These are phyloP conservation scores for Epipyxis sp. DNA, from an alignment of 108 stramenopile species.

Conservation along the genomic window DNA sequence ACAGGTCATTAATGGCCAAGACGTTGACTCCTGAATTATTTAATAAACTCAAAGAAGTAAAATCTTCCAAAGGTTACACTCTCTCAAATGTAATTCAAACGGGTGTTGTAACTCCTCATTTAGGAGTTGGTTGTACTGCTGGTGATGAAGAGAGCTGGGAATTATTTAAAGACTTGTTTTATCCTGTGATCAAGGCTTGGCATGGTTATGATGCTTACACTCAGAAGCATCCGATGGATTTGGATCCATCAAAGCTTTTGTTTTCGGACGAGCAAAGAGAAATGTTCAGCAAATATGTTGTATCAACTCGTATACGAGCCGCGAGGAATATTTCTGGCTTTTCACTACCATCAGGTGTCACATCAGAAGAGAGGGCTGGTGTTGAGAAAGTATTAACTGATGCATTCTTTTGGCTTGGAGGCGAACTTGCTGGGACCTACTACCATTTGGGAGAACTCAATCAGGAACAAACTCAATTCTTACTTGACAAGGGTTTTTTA, in stretches of 20 bases:
- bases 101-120: constrained; percentile 44
- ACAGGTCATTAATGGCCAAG: constrained; percentile 44
- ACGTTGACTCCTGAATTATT: constrained; percentile 44
- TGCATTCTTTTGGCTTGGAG: no score
- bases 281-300: no score
- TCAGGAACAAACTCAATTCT: no score
- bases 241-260: no score
- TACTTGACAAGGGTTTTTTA: constrained; percentile 44
- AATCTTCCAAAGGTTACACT: constrained; percentile 37
- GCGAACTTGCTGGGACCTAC: no score
- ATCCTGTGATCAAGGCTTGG: constrained; percentile 44
- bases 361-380: no score
- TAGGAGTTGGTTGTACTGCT: constrained; percentile 41
- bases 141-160: constrained; percentile 48
- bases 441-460: constrained; percentile 40
- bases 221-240: no score
- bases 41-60: constrained; percentile 35
- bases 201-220: constrained; percentile 43
- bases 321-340: no score
- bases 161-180: constrained; percentile 39
- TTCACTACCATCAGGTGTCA: no score
- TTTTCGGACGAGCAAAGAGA: constrained; percentile 45
- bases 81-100: constrained; percentile 47
- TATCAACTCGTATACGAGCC: no score
- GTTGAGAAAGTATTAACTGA: no score